Conservation (phyloP, 192 early-diverging fungal species). For the Backusella parvicylindrica region DNA sequence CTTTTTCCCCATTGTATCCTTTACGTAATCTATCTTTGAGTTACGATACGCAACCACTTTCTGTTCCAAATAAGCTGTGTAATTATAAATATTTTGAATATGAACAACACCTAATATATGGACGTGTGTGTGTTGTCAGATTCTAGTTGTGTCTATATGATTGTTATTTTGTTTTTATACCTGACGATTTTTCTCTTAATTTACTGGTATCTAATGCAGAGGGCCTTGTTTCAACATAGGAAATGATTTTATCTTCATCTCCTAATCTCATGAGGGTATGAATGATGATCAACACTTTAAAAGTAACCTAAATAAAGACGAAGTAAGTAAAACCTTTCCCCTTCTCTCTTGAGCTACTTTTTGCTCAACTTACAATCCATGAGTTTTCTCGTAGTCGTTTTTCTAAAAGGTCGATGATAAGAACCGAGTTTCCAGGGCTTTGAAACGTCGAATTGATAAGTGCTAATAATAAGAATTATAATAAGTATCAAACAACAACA, state of each 20-base stretch:
- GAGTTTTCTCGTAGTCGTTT: conserved; percentile 50
- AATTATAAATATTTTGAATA: conserved; percentile 64
- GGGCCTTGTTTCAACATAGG: conserved; percentile 49
- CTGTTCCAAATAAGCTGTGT: conserved; percentile 74
- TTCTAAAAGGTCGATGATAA: conserved; percentile 44
- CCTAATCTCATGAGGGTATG: conserved; percentile 73
- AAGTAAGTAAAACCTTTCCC: not conserved
- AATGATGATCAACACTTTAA: conserved; percentile 73
- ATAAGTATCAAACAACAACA: not conserved
- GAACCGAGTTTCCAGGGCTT: conserved; percentile 34
- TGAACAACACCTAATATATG: conserved; percentile 33
- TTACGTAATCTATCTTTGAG: conserved; percentile 64
- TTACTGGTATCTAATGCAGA: conserved; percentile 44
- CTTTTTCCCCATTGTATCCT: conserved; percentile 39
- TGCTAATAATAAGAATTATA: not conserved
- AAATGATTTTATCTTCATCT: conserved; percentile 57
- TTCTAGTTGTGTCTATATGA: not conserved
- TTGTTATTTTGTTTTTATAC: not conserved
- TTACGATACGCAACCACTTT: conserved; percentile 65
- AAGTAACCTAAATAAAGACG: conserved; percentile 48
- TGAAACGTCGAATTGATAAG: conserved; percentile 26
- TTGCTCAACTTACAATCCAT: conserved; percentile 57
- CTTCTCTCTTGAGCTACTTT: not conserved
- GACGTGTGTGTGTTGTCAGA: not conserved
- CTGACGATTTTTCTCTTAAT: conserved; percentile 49